Evolutionary conservation across 1,284 basidiomycete species (phyloP).

Genomic region (Sphagnurus paluster): DNA sequence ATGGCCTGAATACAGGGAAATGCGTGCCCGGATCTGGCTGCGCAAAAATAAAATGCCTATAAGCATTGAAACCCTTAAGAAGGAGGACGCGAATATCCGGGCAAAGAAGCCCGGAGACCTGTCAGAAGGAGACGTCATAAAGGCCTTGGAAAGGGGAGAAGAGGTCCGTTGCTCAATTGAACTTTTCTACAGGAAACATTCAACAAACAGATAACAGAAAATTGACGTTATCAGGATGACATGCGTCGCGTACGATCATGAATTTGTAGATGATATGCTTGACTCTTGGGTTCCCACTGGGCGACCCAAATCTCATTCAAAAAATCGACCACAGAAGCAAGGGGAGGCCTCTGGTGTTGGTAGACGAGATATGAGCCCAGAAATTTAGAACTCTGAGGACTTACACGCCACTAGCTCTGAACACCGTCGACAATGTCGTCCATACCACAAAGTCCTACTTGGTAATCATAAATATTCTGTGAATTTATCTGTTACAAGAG

Average conservation of each 20-base stretch:
- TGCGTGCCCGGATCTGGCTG: slow-evolving; percentile 25
- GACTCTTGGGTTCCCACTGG: no score
- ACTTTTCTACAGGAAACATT: neutral
- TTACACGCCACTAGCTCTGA: no score
- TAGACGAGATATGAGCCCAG: no score
- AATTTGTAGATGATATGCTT: slow-evolving; percentile 9
- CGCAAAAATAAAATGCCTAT: slow-evolving; percentile 15
- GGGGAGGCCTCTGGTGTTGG: no score
- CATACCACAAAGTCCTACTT: no score
- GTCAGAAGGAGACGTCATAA: slow-evolving; percentile 17
- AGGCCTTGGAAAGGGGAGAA: slow-evolving; percentile 21
- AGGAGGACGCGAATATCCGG: slow-evolving; percentile 6
- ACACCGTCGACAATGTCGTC: no score
- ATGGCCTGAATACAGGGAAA: slow-evolving; percentile 21
- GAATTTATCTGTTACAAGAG: no score
- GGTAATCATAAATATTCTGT: no score
- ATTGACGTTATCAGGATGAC: slow-evolving; percentile 19
- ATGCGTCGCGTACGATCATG: slow-evolving; percentile 17
- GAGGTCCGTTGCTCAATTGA: slow-evolving; percentile 14
- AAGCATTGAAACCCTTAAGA: slow-evolving; percentile 10
- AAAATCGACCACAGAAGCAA: no score
- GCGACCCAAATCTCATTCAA: no score
- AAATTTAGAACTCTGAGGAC: no score
- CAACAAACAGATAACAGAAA: slow-evolving; percentile 6
- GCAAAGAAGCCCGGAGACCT: slow-evolving; percentile 3